Base-by-base conservation (phyloP, 768 basidiomycete species). In the Phlegmacium glaucopus region DNA sequence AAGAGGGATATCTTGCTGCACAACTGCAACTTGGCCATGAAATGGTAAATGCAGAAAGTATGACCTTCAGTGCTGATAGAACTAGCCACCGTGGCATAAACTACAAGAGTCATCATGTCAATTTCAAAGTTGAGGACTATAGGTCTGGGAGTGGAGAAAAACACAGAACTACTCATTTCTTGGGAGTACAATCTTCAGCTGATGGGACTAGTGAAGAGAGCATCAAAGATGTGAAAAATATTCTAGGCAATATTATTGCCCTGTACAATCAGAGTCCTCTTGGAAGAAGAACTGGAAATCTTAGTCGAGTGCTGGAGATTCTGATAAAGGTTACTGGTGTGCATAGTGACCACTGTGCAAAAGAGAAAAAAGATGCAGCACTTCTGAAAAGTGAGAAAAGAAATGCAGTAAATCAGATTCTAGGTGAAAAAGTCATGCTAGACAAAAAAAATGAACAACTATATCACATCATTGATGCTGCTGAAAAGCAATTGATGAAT, bases 211-310 rank as follows among this genome's bases (percentile, higher is more conserved):
- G 61, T 49, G 45, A 53, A 38, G 55, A 62, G 22, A 44, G 57
- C 41, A 44, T 63, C 6, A 49, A 50, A 10, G 57, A 63, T 27
- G 59, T 25, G 51, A 38, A 61, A 15, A 45, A 26, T 4, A 49
- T 39, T 25, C 29, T 61, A 6, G 36, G 48, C 1, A 41, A 40
- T 10, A 54, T 60, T 39, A 25, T 49, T 16, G 45, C 59, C 9
- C 13, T 60, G n/a, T 62, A 50, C 32, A 60, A 60, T 45, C 11
- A 44, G 4, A 56, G 56, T 32, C 61, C 61, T 29, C 43, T 60
- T 29, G 61, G 51, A 48, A 56, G 57, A 43, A 38, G 49, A 1
- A 27, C 40, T 42, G 50, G 55, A 15, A n/a, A 36, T 10, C 40
- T 55, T 17, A 43, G 56, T n/a, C 18, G 27, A 9, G 17, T 51